These are phyloP conservation scores for Tolypocladium tropicale DNA, from an alignment of 2,329 filamentous ascomycete genomes.

Conservation along the genomic window DNA sequence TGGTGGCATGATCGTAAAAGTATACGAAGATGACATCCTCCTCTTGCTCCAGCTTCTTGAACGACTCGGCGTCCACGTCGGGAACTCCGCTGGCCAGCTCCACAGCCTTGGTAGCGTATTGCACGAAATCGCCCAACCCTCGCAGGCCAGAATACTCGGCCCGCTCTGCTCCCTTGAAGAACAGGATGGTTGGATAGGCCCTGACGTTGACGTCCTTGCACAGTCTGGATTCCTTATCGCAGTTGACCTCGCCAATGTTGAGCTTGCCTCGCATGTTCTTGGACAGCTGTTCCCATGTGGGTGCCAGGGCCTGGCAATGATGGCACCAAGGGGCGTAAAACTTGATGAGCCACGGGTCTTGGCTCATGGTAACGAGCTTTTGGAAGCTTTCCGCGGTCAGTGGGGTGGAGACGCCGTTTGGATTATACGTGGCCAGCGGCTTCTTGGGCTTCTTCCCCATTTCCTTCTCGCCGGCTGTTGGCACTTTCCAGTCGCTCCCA, in stretches of 20 bases:
- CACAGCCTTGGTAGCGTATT: conserved; percentile 78
- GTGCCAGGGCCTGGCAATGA: conserved; percentile 87
- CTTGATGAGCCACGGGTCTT: conserved; percentile 96
- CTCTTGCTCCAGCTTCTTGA: conserved; percentile 78
- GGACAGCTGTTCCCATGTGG: conserved; percentile 80
- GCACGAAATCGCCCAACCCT: conserved; percentile 80
- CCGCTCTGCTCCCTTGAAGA: conserved; percentile 85
- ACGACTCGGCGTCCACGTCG: conserved; percentile 66
- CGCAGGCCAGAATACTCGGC: conserved; percentile 90
- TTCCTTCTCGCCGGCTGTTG: conserved; percentile 16
- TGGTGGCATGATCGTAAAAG: conserved; percentile 94
- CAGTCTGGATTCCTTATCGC: conserved; percentile 73
- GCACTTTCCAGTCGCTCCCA: conserved; percentile 18
- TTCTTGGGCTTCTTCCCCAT: conserved; percentile 34
- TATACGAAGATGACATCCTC: conserved; percentile 96
- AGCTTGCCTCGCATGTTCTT: conserved; percentile 84
- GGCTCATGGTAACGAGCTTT: conserved; percentile 70
- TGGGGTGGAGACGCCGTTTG: conserved; percentile 61
- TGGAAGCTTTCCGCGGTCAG: conserved; percentile 83
- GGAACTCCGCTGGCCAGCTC: conserved; percentile 66
- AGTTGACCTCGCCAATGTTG: conserved; percentile 94
- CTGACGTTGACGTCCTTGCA: conserved; percentile 80
- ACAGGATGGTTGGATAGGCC: conserved; percentile 81
- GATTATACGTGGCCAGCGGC: conserved; percentile 52
- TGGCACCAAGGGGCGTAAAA: conserved; percentile 97